Evolutionary conservation across 345 rosid species (phyloP).

Genomic region (Garcia nutans): DNA sequence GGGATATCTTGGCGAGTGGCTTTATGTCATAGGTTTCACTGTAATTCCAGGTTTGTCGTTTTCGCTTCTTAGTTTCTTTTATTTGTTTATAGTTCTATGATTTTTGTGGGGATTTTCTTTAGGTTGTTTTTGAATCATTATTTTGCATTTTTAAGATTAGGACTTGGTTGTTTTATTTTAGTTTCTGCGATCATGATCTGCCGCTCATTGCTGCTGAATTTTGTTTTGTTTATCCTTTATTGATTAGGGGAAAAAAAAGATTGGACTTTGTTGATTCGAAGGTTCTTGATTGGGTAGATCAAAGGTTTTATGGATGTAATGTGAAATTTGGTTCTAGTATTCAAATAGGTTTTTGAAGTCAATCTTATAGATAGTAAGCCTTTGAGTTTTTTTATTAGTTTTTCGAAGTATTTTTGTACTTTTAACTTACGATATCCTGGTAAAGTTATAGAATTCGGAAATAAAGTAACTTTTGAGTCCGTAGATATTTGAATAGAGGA

Average conservation of each 20-base stretch:
- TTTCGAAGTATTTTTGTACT: no score
- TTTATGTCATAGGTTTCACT: background rate
- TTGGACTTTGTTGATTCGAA: background rate
- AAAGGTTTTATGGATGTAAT: background rate
- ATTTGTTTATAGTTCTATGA: background rate
- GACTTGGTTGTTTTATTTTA: no score
- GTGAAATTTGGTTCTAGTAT: background rate
- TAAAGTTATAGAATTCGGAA: no score
- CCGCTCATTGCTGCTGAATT: background rate
- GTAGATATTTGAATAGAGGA: background rate
- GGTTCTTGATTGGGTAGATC: background rate
- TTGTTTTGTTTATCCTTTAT: background rate
- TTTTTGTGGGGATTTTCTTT: background rate
- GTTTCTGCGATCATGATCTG: background rate
- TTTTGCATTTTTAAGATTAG: background rate
- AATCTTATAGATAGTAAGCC: no score
- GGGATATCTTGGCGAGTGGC: background rate
- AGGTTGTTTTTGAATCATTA: background rate
- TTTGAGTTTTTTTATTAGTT: no score
- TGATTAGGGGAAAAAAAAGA: background rate
- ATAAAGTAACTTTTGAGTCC: no score
- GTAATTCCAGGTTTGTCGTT: conserved; percentile 3
- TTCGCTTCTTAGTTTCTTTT: background rate
- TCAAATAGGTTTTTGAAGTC: background rate
- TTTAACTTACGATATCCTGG: no score